phyloP scores from a whole-genome alignment of 2,329 filamentous ascomycete species.

The Colletotrichum tabaci region DNA sequence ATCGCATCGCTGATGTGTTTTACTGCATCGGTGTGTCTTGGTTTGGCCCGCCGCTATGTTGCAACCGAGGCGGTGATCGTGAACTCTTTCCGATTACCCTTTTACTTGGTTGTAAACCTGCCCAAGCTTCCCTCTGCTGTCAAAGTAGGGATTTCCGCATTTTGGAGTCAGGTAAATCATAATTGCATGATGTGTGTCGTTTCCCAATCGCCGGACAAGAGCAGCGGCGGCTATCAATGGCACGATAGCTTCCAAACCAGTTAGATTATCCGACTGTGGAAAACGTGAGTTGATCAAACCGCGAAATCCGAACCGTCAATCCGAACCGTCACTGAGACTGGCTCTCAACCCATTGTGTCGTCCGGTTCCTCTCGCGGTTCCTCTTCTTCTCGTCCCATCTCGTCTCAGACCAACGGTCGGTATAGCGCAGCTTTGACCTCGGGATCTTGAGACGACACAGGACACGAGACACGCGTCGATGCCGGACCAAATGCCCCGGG shows the following conservation, averaged over 20 bases:
- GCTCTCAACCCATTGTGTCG: neutral
- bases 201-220: too few relatives aligned
- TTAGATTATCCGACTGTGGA: neutral
- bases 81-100: too few relatives aligned
- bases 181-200: neutral
- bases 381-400: neutral
- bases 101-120: too few relatives aligned
- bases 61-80: too few relatives aligned
- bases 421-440: neutral
- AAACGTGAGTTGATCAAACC: neutral
- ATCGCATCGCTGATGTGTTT: too few relatives aligned
- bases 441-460: neutral
- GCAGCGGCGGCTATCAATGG: neutral
- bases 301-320: neutral
- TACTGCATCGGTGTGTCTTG: too few relatives aligned
- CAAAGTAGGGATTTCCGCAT: too few relatives aligned
- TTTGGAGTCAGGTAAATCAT: neutral
- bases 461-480: neutral
- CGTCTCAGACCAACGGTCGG: neutral
- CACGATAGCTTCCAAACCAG: neutral
- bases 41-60: too few relatives aligned
- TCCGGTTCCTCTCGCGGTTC: too few relatives aligned
- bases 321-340: too few relatives aligned
- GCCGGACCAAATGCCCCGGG: conserved; percentile 9
- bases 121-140: too few relatives aligned